phyloP scores from a whole-genome alignment of 331 rosid genomes.

The Telfairia occidentalis region DNA sequence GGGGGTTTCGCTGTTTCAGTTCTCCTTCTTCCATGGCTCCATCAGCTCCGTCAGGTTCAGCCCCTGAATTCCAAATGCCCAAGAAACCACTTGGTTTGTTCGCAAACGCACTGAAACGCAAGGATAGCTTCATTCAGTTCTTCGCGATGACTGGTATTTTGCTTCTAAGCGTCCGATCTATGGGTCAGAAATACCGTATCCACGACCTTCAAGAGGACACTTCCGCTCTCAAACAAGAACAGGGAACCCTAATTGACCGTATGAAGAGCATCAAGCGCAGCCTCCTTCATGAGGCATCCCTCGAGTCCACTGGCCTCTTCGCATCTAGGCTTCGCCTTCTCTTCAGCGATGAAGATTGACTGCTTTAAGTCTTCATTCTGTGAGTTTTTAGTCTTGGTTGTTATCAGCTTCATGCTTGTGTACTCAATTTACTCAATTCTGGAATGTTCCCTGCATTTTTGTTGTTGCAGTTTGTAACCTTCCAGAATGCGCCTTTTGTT shows the following conservation, averaged over 20 bases:
- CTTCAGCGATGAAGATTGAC: constrained; percentile 36
- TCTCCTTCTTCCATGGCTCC: constrained; percentile 34
- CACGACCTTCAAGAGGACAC: constrained; percentile 54
- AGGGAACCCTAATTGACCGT: constrained; percentile 36
- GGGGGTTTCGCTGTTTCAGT: not conserved
- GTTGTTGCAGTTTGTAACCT: not conserved
- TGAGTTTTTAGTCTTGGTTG: constrained; percentile 13
- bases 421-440: not conserved
- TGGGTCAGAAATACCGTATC: constrained; percentile 72
- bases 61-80: constrained; percentile 16
- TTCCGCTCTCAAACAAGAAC: constrained; percentile 41
- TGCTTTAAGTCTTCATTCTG: not conserved
- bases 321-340: constrained; percentile 62
- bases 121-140: constrained; percentile 64
- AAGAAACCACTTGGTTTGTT: constrained; percentile 23
- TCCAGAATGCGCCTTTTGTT: not conserved
- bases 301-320: constrained; percentile 53
- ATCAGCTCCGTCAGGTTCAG: constrained; percentile 27
- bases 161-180: constrained; percentile 57
- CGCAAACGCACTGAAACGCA: constrained; percentile 40
- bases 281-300: constrained; percentile 66
- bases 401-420: not conserved
- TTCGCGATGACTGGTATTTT: constrained; percentile 71
- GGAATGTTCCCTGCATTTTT: not conserved
- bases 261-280: constrained; percentile 39